Base-by-base conservation (phyloP, 148 eudicot genomes). In the Amaranthus hypochondriacus region DNA sequence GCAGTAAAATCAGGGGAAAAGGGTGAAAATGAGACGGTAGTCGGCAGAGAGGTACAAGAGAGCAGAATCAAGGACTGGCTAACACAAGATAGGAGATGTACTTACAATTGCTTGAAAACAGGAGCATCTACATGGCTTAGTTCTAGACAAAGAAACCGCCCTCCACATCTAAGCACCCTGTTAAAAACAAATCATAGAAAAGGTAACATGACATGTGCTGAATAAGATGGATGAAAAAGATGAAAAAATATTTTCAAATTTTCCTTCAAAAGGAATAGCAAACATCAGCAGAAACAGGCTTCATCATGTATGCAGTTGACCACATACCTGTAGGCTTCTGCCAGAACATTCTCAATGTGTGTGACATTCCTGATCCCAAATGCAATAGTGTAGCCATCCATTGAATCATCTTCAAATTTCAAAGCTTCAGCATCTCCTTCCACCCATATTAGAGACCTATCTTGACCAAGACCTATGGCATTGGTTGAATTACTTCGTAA, bases 291-390 rank as follows among this genome's bases (percentile, higher is more conserved):
- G 7, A 7, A 18, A 62, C 43, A 42, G 13, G 18, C 39, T 52
- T 44, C 58, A 43, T 42, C 12, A 0, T 62, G 4, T 62, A 52
- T 50, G 48, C 18, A 69, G 47, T 56, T 39, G 64, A 75, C 66
- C 68, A 65, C 42, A 76, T 79, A 86, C 98, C 98, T 90, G 73
- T 80, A 79, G 64, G 97, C 97, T 86, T 95, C 98, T 52, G 93
- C 87, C 61, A 95, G 89, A 79, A 75, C 89, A 78, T 92, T 95
- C 77, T 95, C 98, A 66, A 95, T 95, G 78, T 92, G 98, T n/a
- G 98, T 95, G 56, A 95, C 98, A 68, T 95, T 95, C 79, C 98
- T 87, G 63, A 95, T 92, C 56, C 98, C 98, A 81, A 95, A 95
- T 55, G 97, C 98, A 80, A 95, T 90, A 60, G 98, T 92, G 76